phyloP scores from a whole-genome alignment of 164 flowering plant genomes.

The Chloranthus sessilifolius region DNA sequence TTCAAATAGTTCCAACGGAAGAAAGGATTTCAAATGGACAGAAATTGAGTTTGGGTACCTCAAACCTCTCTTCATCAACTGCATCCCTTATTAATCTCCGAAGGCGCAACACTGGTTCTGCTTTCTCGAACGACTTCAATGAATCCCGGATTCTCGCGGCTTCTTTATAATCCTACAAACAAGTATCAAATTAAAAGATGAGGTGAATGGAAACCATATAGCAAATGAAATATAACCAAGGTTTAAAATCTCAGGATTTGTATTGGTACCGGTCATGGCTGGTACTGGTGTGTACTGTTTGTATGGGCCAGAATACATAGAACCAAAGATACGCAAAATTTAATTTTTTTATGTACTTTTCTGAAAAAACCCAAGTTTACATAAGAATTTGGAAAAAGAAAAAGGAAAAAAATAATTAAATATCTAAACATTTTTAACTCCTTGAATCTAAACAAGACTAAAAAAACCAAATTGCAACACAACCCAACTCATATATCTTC shows the following conservation, averaged over 20 bases:
- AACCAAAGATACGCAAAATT: neutral
- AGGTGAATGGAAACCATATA: neutral
- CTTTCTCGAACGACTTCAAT: constrained; percentile 70
- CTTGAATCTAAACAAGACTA: neutral
- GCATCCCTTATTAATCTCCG: constrained; percentile 65
- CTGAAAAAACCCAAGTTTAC: no score
- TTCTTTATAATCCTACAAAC: constrained; percentile 72
- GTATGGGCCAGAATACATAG: neutral
- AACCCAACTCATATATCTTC: no score
- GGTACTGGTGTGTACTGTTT: neutral
- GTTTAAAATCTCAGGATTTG: no score
- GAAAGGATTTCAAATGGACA: no score
- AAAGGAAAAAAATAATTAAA: no score
- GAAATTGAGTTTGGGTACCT: constrained; percentile 39
- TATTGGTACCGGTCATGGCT: no score
- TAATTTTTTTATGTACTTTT: neutral
- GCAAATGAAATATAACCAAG: no score
- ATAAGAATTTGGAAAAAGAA: no score
- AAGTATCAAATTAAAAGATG: neutral
- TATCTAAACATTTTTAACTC: neutral
- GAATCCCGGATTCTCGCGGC: constrained; percentile 93
- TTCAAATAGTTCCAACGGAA: no score
- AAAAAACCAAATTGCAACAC: no score
- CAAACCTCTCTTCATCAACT: constrained; percentile 63
- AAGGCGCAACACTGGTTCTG: constrained; percentile 79